These are phyloP conservation scores for cucumber (Cucumis sativus) DNA, from an alignment of 306 rosid species.

Conservation along the genomic window Cucumber_9930_V3 NC_026658.2:21850001-21850500, in stretches of 20 bases:
- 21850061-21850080: not conserved
- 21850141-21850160: not conserved
- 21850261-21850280: not conserved
- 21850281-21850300: not conserved
- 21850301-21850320: not conserved
- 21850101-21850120: not conserved
- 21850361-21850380: not conserved
- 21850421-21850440: constrained; percentile 94
- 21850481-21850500: constrained; percentile 87
- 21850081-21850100: not conserved
- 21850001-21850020: not conserved
- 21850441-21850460: constrained; percentile 94
- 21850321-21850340: not conserved
- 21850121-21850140: not conserved
- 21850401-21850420: constrained; percentile 93
- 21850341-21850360: not conserved
- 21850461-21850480: constrained; percentile 84
- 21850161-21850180: not conserved
- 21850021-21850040: not conserved
- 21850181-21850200: not conserved
- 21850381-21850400: not conserved
- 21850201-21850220: too few relatives aligned
- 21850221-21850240: not conserved
- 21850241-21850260: not conserved
- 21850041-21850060: not conserved